Evolutionary conservation across 768 basidiomycete genomes (phyloP).

Genomic region (Mycena rebaudengoi): DNA sequence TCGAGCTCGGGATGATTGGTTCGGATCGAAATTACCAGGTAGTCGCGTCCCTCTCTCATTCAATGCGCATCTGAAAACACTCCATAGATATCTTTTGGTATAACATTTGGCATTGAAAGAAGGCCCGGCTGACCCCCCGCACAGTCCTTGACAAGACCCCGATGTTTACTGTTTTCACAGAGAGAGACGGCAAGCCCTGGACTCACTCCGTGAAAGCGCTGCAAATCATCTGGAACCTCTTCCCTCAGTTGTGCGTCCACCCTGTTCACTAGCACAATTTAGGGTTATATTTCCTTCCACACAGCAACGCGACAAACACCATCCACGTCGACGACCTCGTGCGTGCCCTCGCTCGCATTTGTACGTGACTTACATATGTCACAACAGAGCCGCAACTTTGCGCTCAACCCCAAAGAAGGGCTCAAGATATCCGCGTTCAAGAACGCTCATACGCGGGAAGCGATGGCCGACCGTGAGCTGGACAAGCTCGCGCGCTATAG

Average conservation of each 20-base stretch:
- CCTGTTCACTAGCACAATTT: neutral
- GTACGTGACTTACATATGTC: too few species aligned
- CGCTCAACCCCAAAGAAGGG: conserved; percentile 84
- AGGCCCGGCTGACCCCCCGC: neutral
- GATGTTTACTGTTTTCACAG: conserved; percentile 90
- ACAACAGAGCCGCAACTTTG: conserved; percentile 88
- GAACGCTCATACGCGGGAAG: conserved; percentile 72
- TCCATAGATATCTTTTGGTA: conserved; percentile 72
- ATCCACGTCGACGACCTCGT: conserved; percentile 91
- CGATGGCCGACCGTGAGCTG: conserved; percentile 74
- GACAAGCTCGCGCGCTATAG: conserved; percentile 68
- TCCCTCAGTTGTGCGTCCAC: conserved; percentile 73
- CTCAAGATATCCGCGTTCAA: conserved; percentile 87
- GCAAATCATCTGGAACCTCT: conserved; percentile 88
- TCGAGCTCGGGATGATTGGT: conserved; percentile 87
- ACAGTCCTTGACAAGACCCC: conserved; percentile 84
- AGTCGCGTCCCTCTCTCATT: conserved; percentile 10
- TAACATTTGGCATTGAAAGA: conserved; percentile 4
- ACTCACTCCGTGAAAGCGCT: conserved; percentile 85
- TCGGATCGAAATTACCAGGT: conserved; percentile 76
- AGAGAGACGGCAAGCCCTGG: conserved; percentile 75
- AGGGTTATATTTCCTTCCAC: neutral
- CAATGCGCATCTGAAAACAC: neutral
- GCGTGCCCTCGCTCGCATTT: too few species aligned
- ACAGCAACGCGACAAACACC: conserved; percentile 73